Evolutionary conservation across 1,284 basidiomycete genomes (phyloP).

Genomic region (Malassezia furfur): DNA sequence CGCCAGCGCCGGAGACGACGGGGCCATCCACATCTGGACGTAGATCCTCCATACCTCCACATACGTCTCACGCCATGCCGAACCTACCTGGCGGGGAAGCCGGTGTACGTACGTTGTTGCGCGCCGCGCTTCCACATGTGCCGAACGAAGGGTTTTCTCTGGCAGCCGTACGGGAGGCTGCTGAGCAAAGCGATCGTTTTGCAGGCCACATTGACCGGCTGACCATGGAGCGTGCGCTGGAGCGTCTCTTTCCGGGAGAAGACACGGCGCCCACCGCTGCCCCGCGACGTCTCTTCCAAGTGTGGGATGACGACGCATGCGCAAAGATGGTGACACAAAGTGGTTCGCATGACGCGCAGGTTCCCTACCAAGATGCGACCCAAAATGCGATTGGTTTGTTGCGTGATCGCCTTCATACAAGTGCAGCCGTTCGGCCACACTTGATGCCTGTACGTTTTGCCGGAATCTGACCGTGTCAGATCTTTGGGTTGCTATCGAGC

Average conservation of each 20-base stretch:
- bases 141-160: constrained; percentile 7
- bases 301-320: constrained; percentile 7
- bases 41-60: constrained; percentile 16
- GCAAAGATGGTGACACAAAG: not conserved
- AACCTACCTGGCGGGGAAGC: constrained; percentile 1
- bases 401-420: constrained; percentile 1
- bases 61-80: not conserved
- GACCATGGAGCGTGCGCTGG: constrained; percentile 6
- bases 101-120: constrained; percentile 2
- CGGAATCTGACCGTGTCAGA: not conserved
- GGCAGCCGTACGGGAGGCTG: not conserved
- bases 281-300: constrained; percentile 10
- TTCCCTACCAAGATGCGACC: not conserved
- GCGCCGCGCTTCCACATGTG: not conserved
- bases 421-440: constrained; percentile 2
- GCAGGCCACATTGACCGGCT: not conserved
- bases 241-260: constrained; percentile 11
- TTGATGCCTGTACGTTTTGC: constrained; percentile 7
- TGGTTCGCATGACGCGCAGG: not conserved
- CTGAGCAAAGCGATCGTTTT: not conserved
- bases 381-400: constrained; percentile 1
- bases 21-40: constrained; percentile 61
- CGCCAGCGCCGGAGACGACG: constrained; percentile 72
- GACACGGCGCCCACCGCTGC: constrained; percentile 11
- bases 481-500: not conserved